Evolutionary conservation across 495 filamentous ascomycete species (phyloP).

Genomic region (Lineolata rhizophorae): DNA sequence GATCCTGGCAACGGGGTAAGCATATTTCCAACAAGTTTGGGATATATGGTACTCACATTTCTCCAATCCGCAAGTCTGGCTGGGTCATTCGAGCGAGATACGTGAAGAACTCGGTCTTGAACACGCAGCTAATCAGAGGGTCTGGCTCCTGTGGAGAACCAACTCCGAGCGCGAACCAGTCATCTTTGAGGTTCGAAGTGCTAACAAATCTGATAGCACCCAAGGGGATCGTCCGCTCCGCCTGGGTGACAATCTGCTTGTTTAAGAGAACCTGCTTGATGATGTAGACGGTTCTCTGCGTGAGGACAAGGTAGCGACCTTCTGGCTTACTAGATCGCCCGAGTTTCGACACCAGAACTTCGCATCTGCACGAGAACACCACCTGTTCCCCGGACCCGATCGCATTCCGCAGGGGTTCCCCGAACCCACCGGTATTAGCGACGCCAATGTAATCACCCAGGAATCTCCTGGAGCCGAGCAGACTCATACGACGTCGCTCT

Average conservation of each 20-base stretch:
- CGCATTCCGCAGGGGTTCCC: constrained; percentile 54
- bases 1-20: no score
- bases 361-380: constrained; percentile 76
- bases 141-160: constrained; percentile 80
- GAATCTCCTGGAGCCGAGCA: constrained; percentile 80
- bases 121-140: constrained; percentile 71
- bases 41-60: no score
- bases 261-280: constrained; percentile 68
- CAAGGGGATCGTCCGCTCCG: constrained; percentile 62
- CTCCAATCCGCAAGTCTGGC: constrained; percentile 71
- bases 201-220: constrained; percentile 74
- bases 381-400: constrained; percentile 43
- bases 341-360: constrained; percentile 78
- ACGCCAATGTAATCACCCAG: constrained; percentile 89
- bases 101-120: constrained; percentile 96
- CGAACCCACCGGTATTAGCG: constrained; percentile 56
- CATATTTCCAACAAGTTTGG: no score
- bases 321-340: constrained; percentile 86
- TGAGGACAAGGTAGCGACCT: constrained; percentile 68
- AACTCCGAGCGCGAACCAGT: constrained; percentile 87
- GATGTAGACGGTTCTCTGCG: constrained; percentile 67
- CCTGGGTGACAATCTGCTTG: constrained; percentile 52
- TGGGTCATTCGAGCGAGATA: no score
- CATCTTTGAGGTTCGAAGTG: constrained; percentile 60
- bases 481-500: constrained; percentile 72